A percentile compares a stretch with the other conserved stretches of the same genome.
phyloP scores from a whole-genome alignment of 768 basidiomycete genomes.

The Collybia nuda region DNA sequence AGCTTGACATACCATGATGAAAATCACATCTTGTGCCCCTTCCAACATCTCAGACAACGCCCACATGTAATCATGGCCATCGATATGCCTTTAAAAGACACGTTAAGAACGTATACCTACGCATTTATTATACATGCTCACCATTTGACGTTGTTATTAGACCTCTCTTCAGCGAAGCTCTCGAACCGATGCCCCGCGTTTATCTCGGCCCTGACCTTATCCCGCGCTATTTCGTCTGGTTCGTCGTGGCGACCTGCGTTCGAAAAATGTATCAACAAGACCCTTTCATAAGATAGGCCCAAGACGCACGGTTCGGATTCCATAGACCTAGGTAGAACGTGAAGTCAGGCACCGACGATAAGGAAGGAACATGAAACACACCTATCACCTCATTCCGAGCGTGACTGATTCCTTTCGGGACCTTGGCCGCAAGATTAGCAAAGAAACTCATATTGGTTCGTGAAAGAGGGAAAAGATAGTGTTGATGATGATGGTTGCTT shows the following conservation, averaged over 20 bases:
- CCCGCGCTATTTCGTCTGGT: conserved; percentile 68
- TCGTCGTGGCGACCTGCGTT: conserved; percentile 67
- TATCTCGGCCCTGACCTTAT: conserved; percentile 74
- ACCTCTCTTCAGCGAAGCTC: conserved; percentile 77
- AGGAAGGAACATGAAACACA: conserved; percentile 5
- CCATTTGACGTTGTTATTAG: conserved; percentile 83
- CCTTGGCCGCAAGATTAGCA: conserved; percentile 16
- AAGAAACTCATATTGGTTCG: conserved; percentile 27
- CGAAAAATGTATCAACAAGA: conserved; percentile 1
- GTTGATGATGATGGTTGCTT: too few relatives aligned
- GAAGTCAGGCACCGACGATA: not conserved
- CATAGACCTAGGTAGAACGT: conserved; percentile 28
- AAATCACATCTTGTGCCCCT: conserved; percentile 78
- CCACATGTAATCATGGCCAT: conserved; percentile 97
- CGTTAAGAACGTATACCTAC: not conserved
- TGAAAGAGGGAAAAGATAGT: too few relatives aligned
- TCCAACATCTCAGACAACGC: conserved; percentile 91
- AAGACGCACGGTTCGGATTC: conserved; percentile 47
- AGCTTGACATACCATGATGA: conserved; percentile 63
- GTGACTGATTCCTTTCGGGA: conserved; percentile 37
- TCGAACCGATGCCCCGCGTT: conserved; percentile 78
- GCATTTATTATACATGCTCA: conserved; percentile 19
- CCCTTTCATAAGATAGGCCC: not conserved
- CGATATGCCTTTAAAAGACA: conserved; percentile 63
- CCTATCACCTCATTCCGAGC: conserved; percentile 39